Evolutionary conservation across 1,139 yeast genomes (phyloP).

Genomic region (Geotrichum histeridarum): DNA sequence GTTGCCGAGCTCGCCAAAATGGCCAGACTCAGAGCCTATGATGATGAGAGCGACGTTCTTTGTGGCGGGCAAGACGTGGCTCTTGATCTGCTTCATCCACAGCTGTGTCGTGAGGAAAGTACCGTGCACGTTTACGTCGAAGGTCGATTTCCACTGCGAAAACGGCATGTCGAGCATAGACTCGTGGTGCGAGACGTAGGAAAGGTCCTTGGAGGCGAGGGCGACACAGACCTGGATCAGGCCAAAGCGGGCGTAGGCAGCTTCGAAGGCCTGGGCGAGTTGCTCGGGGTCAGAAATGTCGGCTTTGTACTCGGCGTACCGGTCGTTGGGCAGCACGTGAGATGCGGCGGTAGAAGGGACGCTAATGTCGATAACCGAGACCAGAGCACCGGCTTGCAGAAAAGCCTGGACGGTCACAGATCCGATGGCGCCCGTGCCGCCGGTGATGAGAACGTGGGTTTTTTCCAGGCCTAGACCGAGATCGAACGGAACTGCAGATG

Average conservation of each 20-base stretch:
- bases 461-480: constrained; percentile 14
- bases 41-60: constrained; percentile 16
- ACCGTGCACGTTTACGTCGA: constrained; percentile 16
- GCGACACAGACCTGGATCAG: constrained; percentile 20
- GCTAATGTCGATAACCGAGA: constrained; percentile 14
- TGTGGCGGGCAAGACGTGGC: not conserved
- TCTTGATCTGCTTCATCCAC: constrained; percentile 14
- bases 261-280: constrained; percentile 8
- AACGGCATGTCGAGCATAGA: constrained; percentile 15
- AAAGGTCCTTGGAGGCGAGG: constrained; percentile 18
- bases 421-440: constrained; percentile 19
- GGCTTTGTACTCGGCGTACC: constrained; percentile 9
- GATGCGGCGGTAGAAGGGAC: not conserved
- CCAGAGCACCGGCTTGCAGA: constrained; percentile 13
- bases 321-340: not conserved
- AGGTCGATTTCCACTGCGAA: constrained; percentile 17
- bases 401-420: constrained; percentile 11
- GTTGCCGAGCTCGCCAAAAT: constrained; percentile 19
- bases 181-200: constrained; percentile 16
- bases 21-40: constrained; percentile 21
- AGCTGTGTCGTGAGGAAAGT: constrained; percentile 15
- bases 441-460: constrained; percentile 17
- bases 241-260: constrained; percentile 15
- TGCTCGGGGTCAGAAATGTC: constrained; percentile 15
- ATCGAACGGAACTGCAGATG: constrained; percentile 2